Base-by-base conservation (phyloP, 164 flowering plant species). In the Chimonanthus praecox region DNA sequence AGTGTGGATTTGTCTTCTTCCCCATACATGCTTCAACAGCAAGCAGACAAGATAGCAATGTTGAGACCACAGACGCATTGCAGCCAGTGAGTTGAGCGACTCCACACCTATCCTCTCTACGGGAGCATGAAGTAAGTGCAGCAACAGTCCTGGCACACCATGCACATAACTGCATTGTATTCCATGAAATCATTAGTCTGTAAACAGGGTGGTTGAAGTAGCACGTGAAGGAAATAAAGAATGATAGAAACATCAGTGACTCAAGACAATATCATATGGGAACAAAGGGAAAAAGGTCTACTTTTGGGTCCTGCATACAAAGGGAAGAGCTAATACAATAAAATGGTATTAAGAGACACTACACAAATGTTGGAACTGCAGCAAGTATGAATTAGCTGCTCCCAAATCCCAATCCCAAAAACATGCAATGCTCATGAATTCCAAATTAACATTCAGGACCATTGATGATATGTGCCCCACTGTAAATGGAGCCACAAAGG, bases 51-150 rank as follows among this genome's bases (percentile, higher is more conserved):
- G 98, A 88, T 18, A 94, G 49, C 47, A 96, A 84, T 2, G 95
- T 84, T 50, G 98, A 89, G 58, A 92, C 71, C 47, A 84, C 94
- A 71, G 84, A 83, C 64, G 91, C 88, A 76, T 94, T 92, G 85
- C 93, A 86, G 16, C 97, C 97, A 3, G 95, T 81, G 54, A 96
- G 90, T 72, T 96, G 99, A 66, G 98, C 98, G 44, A 92, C 91
- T 10, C 99, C 98, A 70, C 83, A 91, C 62, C 90, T 81, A 78
- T 96, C 99, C 77, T 96, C 99, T 66, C 77, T 83, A 69, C 71
- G 95, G 5, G 99, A 96, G 21, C 77, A 72, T 49, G 88, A 88
- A 67, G 97, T 92, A 77, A 94, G 74, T 33, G 94, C 85, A 44
- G 95, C 85, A 51, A 80, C 79, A 15, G 86, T 72, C 70, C 87